Percentiles rank a stretch among this genome's conserved stretches.
Conservation (phyloP, 768 basidiomycete species). For the Mycena chlorophos region DNA sequence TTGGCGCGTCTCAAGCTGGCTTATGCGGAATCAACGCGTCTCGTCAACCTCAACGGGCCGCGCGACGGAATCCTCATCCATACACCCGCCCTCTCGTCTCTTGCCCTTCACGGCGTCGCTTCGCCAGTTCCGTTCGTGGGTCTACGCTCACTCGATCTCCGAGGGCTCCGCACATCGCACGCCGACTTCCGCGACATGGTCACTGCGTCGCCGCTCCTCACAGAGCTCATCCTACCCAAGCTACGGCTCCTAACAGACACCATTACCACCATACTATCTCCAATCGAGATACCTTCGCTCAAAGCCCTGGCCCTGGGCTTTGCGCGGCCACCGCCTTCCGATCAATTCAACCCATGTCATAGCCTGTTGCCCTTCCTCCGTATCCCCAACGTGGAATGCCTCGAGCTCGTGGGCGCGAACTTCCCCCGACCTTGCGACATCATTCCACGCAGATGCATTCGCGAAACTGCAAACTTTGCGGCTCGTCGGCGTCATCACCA, state of each 20-base stretch:
- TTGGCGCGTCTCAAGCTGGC: constrained; percentile 12
- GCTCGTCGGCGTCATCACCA: constrained; percentile 4
- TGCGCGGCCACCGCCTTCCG: constrained; percentile 14
- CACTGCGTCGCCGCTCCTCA: constrained; percentile 18
- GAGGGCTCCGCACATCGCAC: constrained; percentile 13
- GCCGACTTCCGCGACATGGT: constrained; percentile 15
- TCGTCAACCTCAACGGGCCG: constrained; percentile 5
- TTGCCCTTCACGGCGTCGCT: constrained; percentile 15
- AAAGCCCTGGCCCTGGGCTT: constrained; percentile 18
- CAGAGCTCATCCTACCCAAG: constrained; percentile 16
- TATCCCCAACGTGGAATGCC: constrained; percentile 20
- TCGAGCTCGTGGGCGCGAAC: constrained; percentile 12
- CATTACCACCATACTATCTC: constrained; percentile 4
- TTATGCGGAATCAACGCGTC: constrained; percentile 3
- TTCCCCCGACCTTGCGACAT: constrained; percentile 15
- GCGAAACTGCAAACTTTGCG: constrained; percentile 16
- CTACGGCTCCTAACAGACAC: constrained; percentile 13
- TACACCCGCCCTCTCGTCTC: constrained; percentile 11
- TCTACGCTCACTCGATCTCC: constrained; percentile 14
- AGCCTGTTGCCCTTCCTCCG: constrained; percentile 11
- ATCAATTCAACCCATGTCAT: constrained; percentile 14
- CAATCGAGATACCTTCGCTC: constrained; percentile 19
- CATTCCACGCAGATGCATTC: constrained; percentile 10
- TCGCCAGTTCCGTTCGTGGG: constrained; percentile 21
- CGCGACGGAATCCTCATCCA: constrained; percentile 11